Evolutionary conservation across 306 rosid species (phyloP).

Genomic region (Gillenia trifoliata): DNA sequence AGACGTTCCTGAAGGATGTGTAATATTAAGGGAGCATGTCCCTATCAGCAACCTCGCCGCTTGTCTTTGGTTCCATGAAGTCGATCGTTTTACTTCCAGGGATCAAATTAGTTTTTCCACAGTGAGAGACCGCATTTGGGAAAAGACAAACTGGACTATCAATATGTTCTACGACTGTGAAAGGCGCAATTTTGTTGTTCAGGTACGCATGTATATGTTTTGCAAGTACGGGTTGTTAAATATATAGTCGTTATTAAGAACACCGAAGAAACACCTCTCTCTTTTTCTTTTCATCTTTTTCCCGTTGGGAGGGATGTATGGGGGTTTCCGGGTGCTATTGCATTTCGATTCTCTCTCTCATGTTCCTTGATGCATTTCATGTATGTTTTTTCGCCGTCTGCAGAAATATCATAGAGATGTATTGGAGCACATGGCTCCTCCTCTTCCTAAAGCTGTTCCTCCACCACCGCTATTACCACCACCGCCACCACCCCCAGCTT

Average conservation of each 20-base stretch:
- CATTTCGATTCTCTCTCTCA: constrained; percentile 6
- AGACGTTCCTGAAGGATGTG: constrained; percentile 99
- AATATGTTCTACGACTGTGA: constrained; percentile 92
- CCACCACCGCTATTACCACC: constrained; percentile 42
- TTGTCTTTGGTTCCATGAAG: constrained; percentile 98
- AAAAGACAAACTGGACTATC: constrained; percentile 59
- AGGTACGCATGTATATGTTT: constrained; percentile 43
- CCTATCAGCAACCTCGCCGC: constrained; percentile 88
- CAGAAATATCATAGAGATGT: constrained; percentile 86
- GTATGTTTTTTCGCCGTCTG: not conserved
- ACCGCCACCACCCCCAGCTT: constrained; percentile 19
- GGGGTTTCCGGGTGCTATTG: not conserved
- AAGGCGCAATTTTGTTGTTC: constrained; percentile 83
- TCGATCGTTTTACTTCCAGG: constrained; percentile 94
- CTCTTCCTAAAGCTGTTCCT: constrained; percentile 19
- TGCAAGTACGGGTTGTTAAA: not conserved
- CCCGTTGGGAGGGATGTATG: not conserved
- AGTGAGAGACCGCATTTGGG: constrained; percentile 64
- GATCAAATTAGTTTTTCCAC: constrained; percentile 87
- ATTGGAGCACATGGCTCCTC: constrained; percentile 40
- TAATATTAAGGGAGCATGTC: constrained; percentile 77
- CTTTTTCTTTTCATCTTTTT: too few species aligned
- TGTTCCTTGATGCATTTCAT: not conserved
- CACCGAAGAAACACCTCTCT: not conserved
- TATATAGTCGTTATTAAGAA: not conserved